These are phyloP conservation scores for Hypoxylon intermedium DNA, from an alignment of 495 filamentous ascomycete genomes.

Conservation along the genomic window DNA sequence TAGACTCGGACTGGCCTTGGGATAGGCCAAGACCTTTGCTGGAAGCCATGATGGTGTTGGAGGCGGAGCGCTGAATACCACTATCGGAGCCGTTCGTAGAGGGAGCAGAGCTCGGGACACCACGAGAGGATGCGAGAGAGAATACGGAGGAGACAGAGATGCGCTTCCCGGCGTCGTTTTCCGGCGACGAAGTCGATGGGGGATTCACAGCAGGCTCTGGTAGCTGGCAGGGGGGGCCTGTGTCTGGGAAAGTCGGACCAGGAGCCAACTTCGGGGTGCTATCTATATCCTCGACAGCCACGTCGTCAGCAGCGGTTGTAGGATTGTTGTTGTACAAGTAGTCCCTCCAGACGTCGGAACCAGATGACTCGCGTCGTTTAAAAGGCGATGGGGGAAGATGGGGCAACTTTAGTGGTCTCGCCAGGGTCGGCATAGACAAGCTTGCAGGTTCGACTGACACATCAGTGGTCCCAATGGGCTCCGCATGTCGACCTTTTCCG, in stretches of 20 bases:
- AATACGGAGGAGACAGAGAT: conserved; percentile 71
- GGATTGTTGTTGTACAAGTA: conserved; percentile 26
- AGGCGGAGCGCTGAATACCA: conserved; percentile 42
- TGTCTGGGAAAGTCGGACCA: conserved; percentile 37
- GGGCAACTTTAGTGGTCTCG: conserved; percentile 32
- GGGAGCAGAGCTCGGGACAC: conserved; percentile 51
- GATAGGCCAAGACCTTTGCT: conserved; percentile 43
- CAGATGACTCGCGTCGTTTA: conserved; percentile 42
- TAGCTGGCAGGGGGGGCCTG: conserved; percentile 40
- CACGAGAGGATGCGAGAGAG: conserved; percentile 65
- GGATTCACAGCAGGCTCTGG: conserved; percentile 57
- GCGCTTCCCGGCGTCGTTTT: conserved; percentile 61
- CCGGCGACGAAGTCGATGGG: conserved; percentile 45
- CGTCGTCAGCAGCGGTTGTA: conserved; percentile 29
- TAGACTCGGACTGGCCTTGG: conserved; percentile 55
- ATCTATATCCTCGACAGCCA: conserved; percentile 46
- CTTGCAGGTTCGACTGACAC: conserved; percentile 61
- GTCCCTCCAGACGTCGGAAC: conserved; percentile 44
- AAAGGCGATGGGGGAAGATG: conserved; percentile 35
- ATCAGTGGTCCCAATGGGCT: conserved; percentile 55
- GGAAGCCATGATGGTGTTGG: conserved; percentile 48
- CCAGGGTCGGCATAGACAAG: conserved; percentile 66
- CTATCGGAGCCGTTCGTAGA: conserved; percentile 52
- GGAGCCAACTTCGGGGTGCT: conserved; percentile 53
- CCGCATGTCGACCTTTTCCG: conserved; percentile 62